Conservation (phyloP, 1,284 basidiomycete species). For the Cutaneotrichosporon dermatis region DNA sequence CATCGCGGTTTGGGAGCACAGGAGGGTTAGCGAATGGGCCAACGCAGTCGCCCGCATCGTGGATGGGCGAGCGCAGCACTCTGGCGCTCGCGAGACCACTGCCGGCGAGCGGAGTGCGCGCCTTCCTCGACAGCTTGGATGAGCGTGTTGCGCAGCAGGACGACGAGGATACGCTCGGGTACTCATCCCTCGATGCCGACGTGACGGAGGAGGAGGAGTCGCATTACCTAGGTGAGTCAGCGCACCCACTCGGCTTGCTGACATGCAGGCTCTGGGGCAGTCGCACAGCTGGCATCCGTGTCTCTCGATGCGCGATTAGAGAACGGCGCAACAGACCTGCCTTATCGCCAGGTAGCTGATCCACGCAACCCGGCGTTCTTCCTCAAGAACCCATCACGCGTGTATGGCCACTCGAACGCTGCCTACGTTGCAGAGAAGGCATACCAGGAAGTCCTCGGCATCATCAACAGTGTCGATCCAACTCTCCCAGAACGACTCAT, state of each 20-base stretch:
- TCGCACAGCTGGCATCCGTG: conserved; percentile 15
- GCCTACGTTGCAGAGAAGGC: conserved; percentile 18
- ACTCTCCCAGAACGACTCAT: conserved; percentile 16
- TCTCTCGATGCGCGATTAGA: conserved; percentile 14
- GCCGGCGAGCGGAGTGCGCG: not conserved
- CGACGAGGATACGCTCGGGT: conserved; percentile 6
- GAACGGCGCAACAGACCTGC: conserved; percentile 7
- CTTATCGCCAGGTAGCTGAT: conserved; percentile 23
- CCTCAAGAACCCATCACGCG: conserved; percentile 19
- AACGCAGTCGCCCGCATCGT: not conserved
- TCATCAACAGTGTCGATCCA: conserved; percentile 8
- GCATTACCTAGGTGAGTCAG: conserved; percentile 22
- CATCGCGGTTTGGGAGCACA: conserved; percentile 1
- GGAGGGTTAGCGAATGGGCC: not conserved
- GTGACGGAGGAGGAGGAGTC: conserved; percentile 23
- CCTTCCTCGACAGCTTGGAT: conserved; percentile 18
- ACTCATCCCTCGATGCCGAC: conserved; percentile 21
- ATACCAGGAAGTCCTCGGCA: conserved; percentile 11
- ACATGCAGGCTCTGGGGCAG: conserved; percentile 14
- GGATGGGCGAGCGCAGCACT: conserved; percentile 13
- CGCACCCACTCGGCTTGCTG: no score
- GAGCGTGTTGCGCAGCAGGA: conserved; percentile 5
- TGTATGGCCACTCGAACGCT: conserved; percentile 18
- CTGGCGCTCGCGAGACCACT: not conserved
- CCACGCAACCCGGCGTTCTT: conserved; percentile 21